Conservation (phyloP, 2,329 filamentous ascomycete genomes). For the Ceratocystiopsis minuta region DNA sequence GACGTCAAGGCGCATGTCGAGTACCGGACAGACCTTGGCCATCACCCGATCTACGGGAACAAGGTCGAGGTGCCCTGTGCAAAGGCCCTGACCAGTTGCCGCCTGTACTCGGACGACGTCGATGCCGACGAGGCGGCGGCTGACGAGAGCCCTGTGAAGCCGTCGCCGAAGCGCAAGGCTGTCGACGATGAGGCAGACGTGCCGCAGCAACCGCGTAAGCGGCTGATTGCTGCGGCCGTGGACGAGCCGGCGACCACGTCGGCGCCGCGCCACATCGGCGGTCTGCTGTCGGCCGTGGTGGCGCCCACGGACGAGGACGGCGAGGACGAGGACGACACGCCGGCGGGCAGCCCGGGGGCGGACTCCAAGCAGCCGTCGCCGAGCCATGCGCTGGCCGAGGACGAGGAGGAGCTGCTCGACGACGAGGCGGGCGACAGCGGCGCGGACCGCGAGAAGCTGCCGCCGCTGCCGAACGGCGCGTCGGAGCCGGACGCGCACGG, state of each 20-base stretch:
- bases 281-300: constrained; percentile 17
- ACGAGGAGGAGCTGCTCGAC: constrained; percentile 5
- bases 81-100: constrained; percentile 9
- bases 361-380: constrained; percentile 5
- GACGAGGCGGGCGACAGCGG: constrained; percentile 12
- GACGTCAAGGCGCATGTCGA: constrained; percentile 10
- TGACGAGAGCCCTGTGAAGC: background rate
- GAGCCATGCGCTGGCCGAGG: constrained; percentile 2
- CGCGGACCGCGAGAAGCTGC: constrained; percentile 10
- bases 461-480: constrained; percentile 19
- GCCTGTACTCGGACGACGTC: background rate
- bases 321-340: constrained; percentile 4
- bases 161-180: constrained; percentile 29
- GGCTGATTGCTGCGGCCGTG: constrained; percentile 11
- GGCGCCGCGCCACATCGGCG: constrained; percentile 23
- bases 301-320: constrained; percentile 9
- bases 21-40: constrained; percentile 6
- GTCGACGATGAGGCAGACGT: constrained; percentile 27
- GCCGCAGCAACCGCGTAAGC: constrained; percentile 32
- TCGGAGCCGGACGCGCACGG: constrained; percentile 33
- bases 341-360: background rate
- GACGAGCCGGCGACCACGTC: constrained; percentile 15
- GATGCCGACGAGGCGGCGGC: background rate
- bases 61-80: constrained; percentile 17
- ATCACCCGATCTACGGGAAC: constrained; percentile 13